A percentile compares a stretch with the other conserved stretches of the same genome.
phyloP scores from a whole-genome alignment of 257 asterid genomes.

The Plantago elongata region DNA sequence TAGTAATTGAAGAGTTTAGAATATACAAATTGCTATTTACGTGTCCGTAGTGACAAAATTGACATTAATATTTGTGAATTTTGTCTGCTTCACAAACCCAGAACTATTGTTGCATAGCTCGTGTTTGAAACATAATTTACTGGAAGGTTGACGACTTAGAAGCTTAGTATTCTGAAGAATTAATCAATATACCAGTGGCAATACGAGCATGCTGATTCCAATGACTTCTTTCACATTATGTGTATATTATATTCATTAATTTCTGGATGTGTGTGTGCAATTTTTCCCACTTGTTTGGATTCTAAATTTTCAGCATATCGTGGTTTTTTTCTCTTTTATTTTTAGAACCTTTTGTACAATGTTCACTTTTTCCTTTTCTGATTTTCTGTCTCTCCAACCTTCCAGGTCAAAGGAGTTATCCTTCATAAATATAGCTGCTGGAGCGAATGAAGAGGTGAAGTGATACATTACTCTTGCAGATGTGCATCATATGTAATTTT shows the following conservation, averaged over 20 bases:
- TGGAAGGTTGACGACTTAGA: neutral
- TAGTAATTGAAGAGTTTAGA: constrained; percentile 8
- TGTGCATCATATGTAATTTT: constrained; percentile 9
- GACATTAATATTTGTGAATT: neutral
- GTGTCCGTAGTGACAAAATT: constrained; percentile 2
- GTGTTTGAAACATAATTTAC: constrained; percentile 1
- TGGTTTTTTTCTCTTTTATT: constrained; percentile 8
- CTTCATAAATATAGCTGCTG: constrained; percentile 81
- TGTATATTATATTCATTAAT: no score
- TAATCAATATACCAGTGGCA: neutral
- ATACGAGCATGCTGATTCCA: neutral
- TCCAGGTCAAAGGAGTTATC: constrained; percentile 71
- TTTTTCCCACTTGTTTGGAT: neutral
- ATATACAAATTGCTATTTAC: neutral
- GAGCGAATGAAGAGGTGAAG: constrained; percentile 81
- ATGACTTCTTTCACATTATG: neutral
- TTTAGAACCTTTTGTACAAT: neutral
- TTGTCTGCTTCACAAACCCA: neutral
- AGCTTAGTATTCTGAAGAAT: constrained; percentile 6
- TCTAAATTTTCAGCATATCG: constrained; percentile 6
- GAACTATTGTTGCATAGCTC: constrained; percentile 6
- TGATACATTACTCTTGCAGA: constrained; percentile 16
- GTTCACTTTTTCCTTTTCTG: neutral
- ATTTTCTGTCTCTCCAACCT: constrained; percentile 19
- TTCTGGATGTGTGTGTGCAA: neutral